phyloP scores from a whole-genome alignment of 1,284 basidiomycete genomes.

The Cutaneotrichosporon arboriforme region DNA sequence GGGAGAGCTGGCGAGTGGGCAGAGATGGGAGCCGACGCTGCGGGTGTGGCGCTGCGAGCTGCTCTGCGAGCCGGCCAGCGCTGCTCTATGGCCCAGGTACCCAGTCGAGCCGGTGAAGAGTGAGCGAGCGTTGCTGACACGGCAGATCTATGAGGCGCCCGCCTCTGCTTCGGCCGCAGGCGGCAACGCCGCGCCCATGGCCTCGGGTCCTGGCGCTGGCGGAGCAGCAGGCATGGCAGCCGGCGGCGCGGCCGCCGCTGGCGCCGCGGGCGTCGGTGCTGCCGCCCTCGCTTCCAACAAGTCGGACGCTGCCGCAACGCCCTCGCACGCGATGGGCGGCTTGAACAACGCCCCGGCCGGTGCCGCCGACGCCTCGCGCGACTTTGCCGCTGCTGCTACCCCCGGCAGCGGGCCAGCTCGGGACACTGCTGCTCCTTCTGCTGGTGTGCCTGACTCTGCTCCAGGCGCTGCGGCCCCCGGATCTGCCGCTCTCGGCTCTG shows the following conservation, averaged over 20 bases:
- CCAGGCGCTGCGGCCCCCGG: neutral
- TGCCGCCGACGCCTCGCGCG: neutral
- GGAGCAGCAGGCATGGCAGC: constrained; percentile 2
- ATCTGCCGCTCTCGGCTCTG: neutral
- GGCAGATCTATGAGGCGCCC: constrained; percentile 38
- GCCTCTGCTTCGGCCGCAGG: constrained; percentile 15
- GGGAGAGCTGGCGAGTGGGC: too few species aligned
- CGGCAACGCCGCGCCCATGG: constrained; percentile 16
- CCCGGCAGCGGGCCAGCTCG: constrained; percentile 1
- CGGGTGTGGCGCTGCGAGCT: too few species aligned
- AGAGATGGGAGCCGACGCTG: too few species aligned
- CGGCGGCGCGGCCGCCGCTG: constrained; percentile 4
- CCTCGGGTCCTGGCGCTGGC: constrained; percentile 25
- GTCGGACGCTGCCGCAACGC: neutral
- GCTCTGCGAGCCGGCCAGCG: too few species aligned
- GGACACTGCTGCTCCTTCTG: constrained; percentile 3
- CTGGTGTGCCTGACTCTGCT: constrained; percentile 1
- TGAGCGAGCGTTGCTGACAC: neutral
- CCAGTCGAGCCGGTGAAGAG: too few species aligned
- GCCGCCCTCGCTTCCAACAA: neutral
- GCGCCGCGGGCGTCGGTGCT: constrained; percentile 4
- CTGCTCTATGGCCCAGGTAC: too few species aligned
- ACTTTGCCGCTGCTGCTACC: constrained; percentile 18
- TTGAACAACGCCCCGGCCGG: neutral
- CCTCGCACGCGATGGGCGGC: neutral